Base-by-base conservation (phyloP, 306 rosid genomes). In the Ochetophila trinervis region DNA sequence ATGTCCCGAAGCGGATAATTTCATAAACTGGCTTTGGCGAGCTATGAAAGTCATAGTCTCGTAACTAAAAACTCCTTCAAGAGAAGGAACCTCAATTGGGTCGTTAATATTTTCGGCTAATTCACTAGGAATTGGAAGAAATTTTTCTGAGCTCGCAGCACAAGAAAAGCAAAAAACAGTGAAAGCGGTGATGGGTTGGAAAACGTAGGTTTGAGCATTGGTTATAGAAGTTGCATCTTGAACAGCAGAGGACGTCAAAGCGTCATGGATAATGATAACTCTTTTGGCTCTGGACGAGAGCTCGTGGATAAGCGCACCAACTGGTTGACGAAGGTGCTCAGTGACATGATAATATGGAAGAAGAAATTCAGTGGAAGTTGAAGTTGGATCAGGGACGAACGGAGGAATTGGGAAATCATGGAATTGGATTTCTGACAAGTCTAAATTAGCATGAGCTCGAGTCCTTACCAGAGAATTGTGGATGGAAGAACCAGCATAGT, bases 391-490 rank as follows among this genome's bases (percentile, higher is more conserved):
- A n/a, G n/a, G n/a, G n/a, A n/a, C n/a, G n/a, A n/a, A n/a, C n/a
- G n/a, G 68, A 6, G 68, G 57, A n/a, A 15, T 48, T 11, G 40
- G 40, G 22, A 64, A 50, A 47, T 13, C 58, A 13, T 64, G 69
- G 47, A 64, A 64, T 15, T 13, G 19, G 42, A 63, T 45, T 6
- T 47, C 51, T 17, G 69, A 18, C 1, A 49, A 18, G n/a, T 16
- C 18, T 15, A n/a, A 19, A n/a, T n/a, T n/a, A 4, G 54, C 53
- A 27, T 27, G 32, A 27, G 32, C 32, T 13, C 67, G 67, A 2
- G 54, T 23, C 55, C 47, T 62, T 37, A 24, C 67, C 37, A 42
- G 67, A 4, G 53, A 12, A 16, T 4, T 62, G 55, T 62, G 67
- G 20, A 45, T 50, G 5, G 67, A 9, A 1, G 53, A 21, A 34